Evolutionary conservation across 2,329 filamentous ascomycete species (phyloP), one percentile per base, ranked within the genome.

Genomic region (Sclerotinia subarctica): DNA sequence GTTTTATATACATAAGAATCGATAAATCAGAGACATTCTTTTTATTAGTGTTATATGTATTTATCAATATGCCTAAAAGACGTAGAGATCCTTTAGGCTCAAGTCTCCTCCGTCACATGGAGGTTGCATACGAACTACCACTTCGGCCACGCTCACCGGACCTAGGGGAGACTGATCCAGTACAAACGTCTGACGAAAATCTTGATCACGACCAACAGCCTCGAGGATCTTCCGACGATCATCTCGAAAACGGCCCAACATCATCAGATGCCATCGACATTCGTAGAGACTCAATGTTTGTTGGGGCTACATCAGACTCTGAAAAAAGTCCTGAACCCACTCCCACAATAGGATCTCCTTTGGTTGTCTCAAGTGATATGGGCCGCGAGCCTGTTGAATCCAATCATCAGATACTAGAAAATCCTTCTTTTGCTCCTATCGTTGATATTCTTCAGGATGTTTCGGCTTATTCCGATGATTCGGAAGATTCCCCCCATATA

Each of bases 61-160:
- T 10, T 24, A 21, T 1, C 13, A 15, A 3, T 7, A 60, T 32
- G 29, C 29, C 44, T 24, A 24, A 13, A 49, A 19, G 21, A 5
- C 29, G 26, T 4, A 60, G 21, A 6, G 1, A n/a, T 1, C 2
- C n/a, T 1, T 10, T 13, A 1, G 4, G 5, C 3, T 10, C 1
- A 47, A 60, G 44, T 60, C 3, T 11, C 29, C 57, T 49, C 42
- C 19, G 19, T 13, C 1, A 35, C 15, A 8, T 35, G 2, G 19
- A 32, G 6, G 15, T n/a, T 7, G 26, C 44, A n/a, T 32, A 60
- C 26, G 11, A 47, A n/a, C 6, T 35, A n/a, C 21, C 24, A 6
- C 19, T 8, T 56, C 29, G 11, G 29, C 19, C 29, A 35, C 17
- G 21, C 10, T 38, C 19, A n/a, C 19, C 4, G 10, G 32, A 15